Base-by-base conservation (phyloP, 345 rosid species). In the Combretum micranthum region DNA sequence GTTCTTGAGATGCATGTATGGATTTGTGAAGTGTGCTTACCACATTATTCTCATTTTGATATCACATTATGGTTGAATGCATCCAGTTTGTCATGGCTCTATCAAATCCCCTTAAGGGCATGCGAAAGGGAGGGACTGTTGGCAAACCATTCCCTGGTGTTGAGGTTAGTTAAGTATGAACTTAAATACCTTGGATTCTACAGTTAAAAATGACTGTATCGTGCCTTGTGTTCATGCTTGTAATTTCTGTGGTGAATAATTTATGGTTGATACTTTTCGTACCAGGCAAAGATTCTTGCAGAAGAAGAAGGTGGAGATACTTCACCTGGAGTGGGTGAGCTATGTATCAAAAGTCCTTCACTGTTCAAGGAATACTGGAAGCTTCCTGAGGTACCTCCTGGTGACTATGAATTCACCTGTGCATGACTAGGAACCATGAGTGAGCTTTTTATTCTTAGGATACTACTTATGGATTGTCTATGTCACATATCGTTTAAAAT, bases 91-190 rank as follows among this genome's bases (percentile, higher is more conserved):
- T 93, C 59, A 93, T 89, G 97, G 94, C 97, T 52, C 79, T 93
- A 65, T 76, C 99, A 64, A 93, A 93, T 72, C 99, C 99, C 47
- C 54, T 93, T 53, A 75, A 68, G 45, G 97, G 90, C 53, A 69
- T 14, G 46, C 70, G 99, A 59, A 93, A 85, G 77, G 90, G 88
- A 37, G 97, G 97, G 53, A 93, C 99, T 54, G 99, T 93, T 15
- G 99, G 99, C 47, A 87, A 89, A 70, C 99, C 99, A 49, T 78
- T 93, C 69, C 88, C 94, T 22, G 91, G 99, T 54, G 97, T 93
- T 44, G 81, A 87, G 97, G 99, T 93, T 61, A 68, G 82, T 55
- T 20, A 20, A 26, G 16, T 5, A 46, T 54, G 45, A 32, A 10
- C 19, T 20, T 15, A 16, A 53, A n/a, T 15, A 11, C 18, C 44